Conservation (phyloP, 140 eudicot species). For the Ambrosia hybrid region DNA sequence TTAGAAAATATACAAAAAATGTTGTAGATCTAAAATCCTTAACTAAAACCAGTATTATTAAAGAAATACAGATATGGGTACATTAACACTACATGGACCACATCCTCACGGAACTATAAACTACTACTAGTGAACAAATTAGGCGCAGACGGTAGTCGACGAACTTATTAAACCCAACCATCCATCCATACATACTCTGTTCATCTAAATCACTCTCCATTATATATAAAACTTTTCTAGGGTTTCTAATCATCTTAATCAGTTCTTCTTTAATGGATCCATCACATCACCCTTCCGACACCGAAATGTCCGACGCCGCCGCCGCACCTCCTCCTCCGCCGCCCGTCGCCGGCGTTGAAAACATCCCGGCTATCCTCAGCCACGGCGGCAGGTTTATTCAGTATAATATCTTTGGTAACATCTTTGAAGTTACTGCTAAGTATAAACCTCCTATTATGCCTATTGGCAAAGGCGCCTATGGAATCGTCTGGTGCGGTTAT, state of each 20-base stretch:
- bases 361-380: slow-evolving; percentile 75
- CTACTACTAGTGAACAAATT: neutral
- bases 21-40: no score
- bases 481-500: slow-evolving; percentile 77
- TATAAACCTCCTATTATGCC: slow-evolving; percentile 98
- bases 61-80: no score
- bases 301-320: slow-evolving; percentile 75
- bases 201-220: neutral
- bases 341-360: slow-evolving; percentile 51
- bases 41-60: no score
- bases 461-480: slow-evolving; percentile 97
- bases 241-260: slow-evolving; percentile 17
- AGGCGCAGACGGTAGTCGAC: slow-evolving; percentile 15
- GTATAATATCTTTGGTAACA: slow-evolving; percentile 89
- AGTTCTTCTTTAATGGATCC: slow-evolving; percentile 46
- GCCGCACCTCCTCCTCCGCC: slow-evolving; percentile 47
- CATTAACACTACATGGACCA: neutral
- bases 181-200: neutral
- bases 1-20: no score
- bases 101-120: slow-evolving; percentile 23
- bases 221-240: neutral
- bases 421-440: slow-evolving; percentile 91
- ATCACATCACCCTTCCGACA: slow-evolving; percentile 62
- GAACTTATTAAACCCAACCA: slow-evolving; percentile 6
- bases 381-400: slow-evolving; percentile 93